Evolutionary conservation across 768 basidiomycete species (phyloP).

Genomic region (Russula brevipes): DNA sequence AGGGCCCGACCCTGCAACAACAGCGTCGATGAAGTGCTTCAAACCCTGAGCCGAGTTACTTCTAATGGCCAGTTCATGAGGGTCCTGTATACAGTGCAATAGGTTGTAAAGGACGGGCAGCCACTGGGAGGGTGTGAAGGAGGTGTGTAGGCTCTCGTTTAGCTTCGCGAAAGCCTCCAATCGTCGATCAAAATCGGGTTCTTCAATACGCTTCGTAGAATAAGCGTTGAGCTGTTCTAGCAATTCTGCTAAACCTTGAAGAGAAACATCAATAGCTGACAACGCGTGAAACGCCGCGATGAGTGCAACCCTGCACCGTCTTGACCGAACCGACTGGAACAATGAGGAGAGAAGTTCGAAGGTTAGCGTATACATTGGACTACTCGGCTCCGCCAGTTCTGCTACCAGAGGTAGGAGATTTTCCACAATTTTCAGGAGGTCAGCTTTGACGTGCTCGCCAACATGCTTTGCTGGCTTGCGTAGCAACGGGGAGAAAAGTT

Average conservation of each 20-base stretch:
- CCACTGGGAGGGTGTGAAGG: slow-evolving; percentile 57
- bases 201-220: slow-evolving; percentile 74
- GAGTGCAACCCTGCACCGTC: slow-evolving; percentile 64
- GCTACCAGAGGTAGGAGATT: slow-evolving; percentile 63
- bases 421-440: slow-evolving; percentile 67
- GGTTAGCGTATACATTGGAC: slow-evolving; percentile 44
- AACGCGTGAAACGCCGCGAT: slow-evolving; percentile 58
- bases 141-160: slow-evolving; percentile 58
- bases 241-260: slow-evolving; percentile 48
- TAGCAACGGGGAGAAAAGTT: slow-evolving; percentile 73
- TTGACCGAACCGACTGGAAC: slow-evolving; percentile 71
- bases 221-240: slow-evolving; percentile 78
- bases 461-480: slow-evolving; percentile 70
- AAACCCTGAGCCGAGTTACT: slow-evolving; percentile 73
- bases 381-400: slow-evolving; percentile 46
- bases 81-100: slow-evolving; percentile 83
- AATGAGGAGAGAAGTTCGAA: slow-evolving; percentile 68
- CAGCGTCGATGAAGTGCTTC: slow-evolving; percentile 68
- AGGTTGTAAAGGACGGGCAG: slow-evolving; percentile 76
- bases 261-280: slow-evolving; percentile 41
- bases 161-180: slow-evolving; percentile 67
- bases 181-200: slow-evolving; percentile 89
- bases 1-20: slow-evolving; percentile 38
- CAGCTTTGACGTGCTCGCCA: slow-evolving; percentile 80
- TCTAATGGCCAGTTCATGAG: slow-evolving; percentile 80